These are phyloP conservation scores for Venturia nashicola DNA, from an alignment of 2,329 filamentous ascomycete species.

Conservation along the genomic window DNA sequence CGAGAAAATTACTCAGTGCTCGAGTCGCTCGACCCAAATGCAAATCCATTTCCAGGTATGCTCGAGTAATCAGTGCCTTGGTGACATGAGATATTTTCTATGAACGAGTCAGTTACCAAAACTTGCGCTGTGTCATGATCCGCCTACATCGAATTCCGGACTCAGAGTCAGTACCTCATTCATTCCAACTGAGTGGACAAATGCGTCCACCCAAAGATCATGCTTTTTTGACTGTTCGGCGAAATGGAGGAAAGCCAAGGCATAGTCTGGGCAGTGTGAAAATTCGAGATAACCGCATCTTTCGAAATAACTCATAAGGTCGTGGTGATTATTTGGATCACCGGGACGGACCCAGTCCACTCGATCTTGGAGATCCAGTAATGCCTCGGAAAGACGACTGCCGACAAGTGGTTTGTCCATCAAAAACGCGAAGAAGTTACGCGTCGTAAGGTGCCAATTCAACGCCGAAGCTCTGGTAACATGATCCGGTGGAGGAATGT, in stretches of 20 bases:
- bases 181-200: conserved; percentile 72
- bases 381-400: conserved; percentile 47
- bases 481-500: conserved; percentile 52
- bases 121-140: conserved; percentile 8
- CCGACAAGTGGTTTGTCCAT: conserved; percentile 56
- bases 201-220: conserved; percentile 60
- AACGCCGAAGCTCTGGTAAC: conserved; percentile 43
- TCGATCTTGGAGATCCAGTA: conserved; percentile 52
- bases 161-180: conserved; percentile 44
- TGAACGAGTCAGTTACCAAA: conserved; percentile 4
- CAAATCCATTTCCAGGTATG: conserved; percentile 52
- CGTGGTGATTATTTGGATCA: conserved; percentile 44
- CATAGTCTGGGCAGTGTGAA: conserved; percentile 52
- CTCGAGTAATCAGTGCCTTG: conserved; percentile 51
- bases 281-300: conserved; percentile 59
- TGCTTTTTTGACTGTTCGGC: conserved; percentile 53
- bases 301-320: conserved; percentile 54
- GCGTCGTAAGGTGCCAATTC: conserved; percentile 53
- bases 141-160: conserved; percentile 48
- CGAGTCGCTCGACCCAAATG: conserved; percentile 45
- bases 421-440: conserved; percentile 67
- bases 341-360: conserved; percentile 49
- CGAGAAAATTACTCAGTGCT: conserved; percentile 55
- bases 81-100: conserved; percentile 34
- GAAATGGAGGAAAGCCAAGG: conserved; percentile 54